phyloP scores from a whole-genome alignment of 495 filamentous ascomycete species.

The Durotheca rogersii region DNA sequence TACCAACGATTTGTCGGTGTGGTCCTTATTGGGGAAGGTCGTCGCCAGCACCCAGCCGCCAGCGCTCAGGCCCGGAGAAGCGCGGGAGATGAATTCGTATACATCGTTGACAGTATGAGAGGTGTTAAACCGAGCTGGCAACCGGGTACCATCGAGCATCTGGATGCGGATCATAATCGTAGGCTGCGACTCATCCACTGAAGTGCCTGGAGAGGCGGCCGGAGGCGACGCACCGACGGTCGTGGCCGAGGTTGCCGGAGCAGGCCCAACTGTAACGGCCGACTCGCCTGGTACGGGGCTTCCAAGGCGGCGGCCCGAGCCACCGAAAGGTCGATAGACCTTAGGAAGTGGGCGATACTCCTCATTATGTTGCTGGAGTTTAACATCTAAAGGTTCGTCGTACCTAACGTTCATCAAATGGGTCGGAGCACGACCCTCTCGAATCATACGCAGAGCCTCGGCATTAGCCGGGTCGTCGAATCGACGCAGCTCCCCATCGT shows the following conservation, averaged over 20 bases:
- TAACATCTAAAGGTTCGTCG: conserved; percentile 87
- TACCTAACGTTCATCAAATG: conserved; percentile 83
- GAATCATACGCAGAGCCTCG: conserved; percentile 78
- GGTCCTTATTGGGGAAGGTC: conserved; percentile 93
- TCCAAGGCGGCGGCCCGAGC: conserved; percentile 82
- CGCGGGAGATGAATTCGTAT: conserved; percentile 76
- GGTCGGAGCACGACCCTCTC: conserved; percentile 80
- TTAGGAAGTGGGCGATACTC: conserved; percentile 80
- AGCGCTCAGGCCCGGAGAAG: conserved; percentile 57
- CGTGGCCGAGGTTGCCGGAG: conserved; percentile 40
- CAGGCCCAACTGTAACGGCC: conserved; percentile 35
- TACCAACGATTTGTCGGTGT: conserved; percentile 67
- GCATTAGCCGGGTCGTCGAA: conserved; percentile 87
- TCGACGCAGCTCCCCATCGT: conserved; percentile 86
- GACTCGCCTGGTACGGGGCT: conserved; percentile 76
- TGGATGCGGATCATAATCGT: conserved; percentile 80
- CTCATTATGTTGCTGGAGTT: conserved; percentile 81
- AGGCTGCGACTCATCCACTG: conserved; percentile 75
- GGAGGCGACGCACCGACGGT: conserved; percentile 47
- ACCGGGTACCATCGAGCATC: conserved; percentile 82
- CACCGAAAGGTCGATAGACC: conserved; percentile 83
- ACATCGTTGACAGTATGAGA: conserved; percentile 88
- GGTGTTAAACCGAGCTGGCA: conserved; percentile 88
- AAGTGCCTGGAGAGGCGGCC: conserved; percentile 43
- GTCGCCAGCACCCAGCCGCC: conserved; percentile 84